Evolutionary conservation across 2,329 filamentous ascomycete genomes (phyloP), one percentile per base, ranked within the genome.

Genomic region (Orbilia blumenaviensis): DNA sequence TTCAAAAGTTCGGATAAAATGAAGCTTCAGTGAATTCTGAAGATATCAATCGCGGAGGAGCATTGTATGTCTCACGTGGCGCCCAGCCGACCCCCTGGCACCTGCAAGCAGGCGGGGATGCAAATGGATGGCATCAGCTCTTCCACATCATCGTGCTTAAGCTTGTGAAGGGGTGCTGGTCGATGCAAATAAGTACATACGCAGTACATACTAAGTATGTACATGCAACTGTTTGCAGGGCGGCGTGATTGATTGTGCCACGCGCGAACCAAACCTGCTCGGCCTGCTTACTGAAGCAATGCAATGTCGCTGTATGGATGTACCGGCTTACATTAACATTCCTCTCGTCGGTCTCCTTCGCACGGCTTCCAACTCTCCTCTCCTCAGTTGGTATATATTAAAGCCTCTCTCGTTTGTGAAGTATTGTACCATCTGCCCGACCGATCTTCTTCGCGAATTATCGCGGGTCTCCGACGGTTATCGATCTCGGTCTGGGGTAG

Each of bases 81-180:
- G 52, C 29, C 32, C 18, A 56, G 52, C 27, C 7, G 18, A n/a
- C 16, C 52, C 50, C 52, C 52, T 32, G 16, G 52, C 52, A 56
- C 52, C 21, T 56, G 32, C 52, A 32, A 4, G 52, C 29, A 18
- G 29, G 29, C 48, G 14, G 48, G 23, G 50, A 52, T 52, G 48
- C 25, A 29, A 52, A 56, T 56, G 32, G 52, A 56, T 36, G 32
- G 52, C 52, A 38, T 56, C 52, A 56, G 52, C 52, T 38, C 52
- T 56, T 56, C 52, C 52, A 56, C 52, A 56, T 56, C 52, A 56
- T 56, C 52, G 52, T 38, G 52, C 52, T 56, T 56, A 23, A 56
- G 32, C 52, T 12, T 21, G 29, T 21, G 48, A 54, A 34, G 48
- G 34, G n/a, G 27, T 32, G 23, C 46, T 50, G 46, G 46, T 50